Conservation (phyloP, 805 yeast species). For the Priceomyces melissophilus region DNA sequence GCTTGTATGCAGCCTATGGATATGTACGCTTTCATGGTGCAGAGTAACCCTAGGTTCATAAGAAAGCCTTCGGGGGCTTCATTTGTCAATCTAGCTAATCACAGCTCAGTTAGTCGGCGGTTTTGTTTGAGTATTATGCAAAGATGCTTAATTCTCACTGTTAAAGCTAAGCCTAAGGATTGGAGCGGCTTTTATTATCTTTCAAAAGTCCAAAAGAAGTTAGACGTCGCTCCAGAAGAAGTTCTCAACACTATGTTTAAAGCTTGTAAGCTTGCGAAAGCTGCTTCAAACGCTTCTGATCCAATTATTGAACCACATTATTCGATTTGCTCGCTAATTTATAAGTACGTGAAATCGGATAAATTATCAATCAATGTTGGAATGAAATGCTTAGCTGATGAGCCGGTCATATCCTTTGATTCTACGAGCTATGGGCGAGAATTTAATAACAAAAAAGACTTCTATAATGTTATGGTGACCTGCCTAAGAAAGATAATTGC, state of each 20-base stretch:
- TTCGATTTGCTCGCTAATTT: conserved; percentile 51
- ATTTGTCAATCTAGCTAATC: conserved; percentile 20
- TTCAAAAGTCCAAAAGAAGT: conserved; percentile 57
- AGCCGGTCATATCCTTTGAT: conserved; percentile 24
- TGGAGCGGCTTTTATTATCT: conserved; percentile 64
- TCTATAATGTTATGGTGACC: conserved; percentile 40
- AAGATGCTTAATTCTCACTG: conserved; percentile 46
- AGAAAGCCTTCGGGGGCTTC: conserved; percentile 20
- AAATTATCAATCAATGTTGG: conserved; percentile 37
- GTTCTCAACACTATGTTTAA: conserved; percentile 41
- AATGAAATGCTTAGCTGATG: conserved; percentile 32
- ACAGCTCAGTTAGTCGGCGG: conserved; percentile 16
- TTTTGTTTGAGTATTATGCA: conserved; percentile 38
- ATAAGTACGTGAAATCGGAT: conserved; percentile 49
- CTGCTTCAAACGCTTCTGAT: conserved; percentile 43
- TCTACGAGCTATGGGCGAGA: not conserved
- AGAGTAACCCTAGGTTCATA: conserved; percentile 32
- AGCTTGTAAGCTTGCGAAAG: conserved; percentile 44
- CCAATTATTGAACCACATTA: conserved; percentile 78
- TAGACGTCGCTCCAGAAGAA: conserved; percentile 24
- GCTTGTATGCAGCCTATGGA: conserved; percentile 64
- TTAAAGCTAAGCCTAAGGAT: conserved; percentile 38
- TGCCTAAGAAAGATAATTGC: conserved; percentile 46
- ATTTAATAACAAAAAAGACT: conserved; percentile 16
- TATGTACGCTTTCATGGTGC: conserved; percentile 51